A percentile compares a stretch with the other conserved stretches of the same genome.
Evolutionary conservation across 2,329 filamentous ascomycete genomes (phyloP).

Genomic region (Colletotrichum musae): DNA sequence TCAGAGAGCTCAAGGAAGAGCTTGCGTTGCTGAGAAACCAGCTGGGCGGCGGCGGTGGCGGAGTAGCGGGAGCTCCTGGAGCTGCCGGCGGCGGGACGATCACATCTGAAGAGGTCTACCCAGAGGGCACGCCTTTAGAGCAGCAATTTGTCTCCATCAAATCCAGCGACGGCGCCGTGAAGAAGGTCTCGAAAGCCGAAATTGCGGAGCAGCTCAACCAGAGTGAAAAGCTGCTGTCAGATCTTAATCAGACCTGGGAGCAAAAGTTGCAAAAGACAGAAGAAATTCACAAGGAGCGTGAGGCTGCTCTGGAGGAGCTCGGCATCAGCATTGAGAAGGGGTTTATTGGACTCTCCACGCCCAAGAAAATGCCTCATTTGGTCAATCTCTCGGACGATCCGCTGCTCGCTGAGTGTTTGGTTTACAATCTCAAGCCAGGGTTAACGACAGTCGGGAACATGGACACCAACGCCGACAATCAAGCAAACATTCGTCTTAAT

Average conservation of each 20-base stretch:
- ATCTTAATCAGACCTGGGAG: conserved; percentile 99
- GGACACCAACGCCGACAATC: conserved; percentile 81
- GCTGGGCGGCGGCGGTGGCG: conserved; percentile 71
- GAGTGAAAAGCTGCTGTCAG: conserved; percentile 94
- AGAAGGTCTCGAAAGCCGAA: conserved; percentile 98
- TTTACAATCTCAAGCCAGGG: conserved; percentile 98
- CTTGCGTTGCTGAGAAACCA: conserved; percentile 88
- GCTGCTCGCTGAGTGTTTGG: conserved; percentile 92
- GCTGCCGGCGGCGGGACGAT: conserved; percentile 61
- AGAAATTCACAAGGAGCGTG: conserved; percentile 96
- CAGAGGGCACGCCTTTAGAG: conserved; percentile 91
- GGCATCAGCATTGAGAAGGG: conserved; percentile 99
- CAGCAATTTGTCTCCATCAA: conserved; percentile 97
- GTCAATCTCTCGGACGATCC: conserved; percentile 98
- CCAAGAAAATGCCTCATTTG: conserved; percentile 99
- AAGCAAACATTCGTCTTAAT: conserved; percentile 92
- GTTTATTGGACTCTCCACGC: conserved; percentile 93
- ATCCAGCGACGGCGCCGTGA: conserved; percentile 85
- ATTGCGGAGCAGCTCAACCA: conserved; percentile 97
- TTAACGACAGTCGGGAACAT: conserved; percentile 95
- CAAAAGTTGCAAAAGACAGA: conserved; percentile 96
- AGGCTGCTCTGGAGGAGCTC: conserved; percentile 93
- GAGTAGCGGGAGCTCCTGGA: conserved; percentile 55
- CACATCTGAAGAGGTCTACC: conserved; percentile 85
- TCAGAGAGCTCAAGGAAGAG: conserved; percentile 96